A percentile compares a stretch with the other conserved stretches of the same genome.
Conservation (phyloP, 2,329 filamentous ascomycete species). For the Diaporthe amygdali region DNA sequence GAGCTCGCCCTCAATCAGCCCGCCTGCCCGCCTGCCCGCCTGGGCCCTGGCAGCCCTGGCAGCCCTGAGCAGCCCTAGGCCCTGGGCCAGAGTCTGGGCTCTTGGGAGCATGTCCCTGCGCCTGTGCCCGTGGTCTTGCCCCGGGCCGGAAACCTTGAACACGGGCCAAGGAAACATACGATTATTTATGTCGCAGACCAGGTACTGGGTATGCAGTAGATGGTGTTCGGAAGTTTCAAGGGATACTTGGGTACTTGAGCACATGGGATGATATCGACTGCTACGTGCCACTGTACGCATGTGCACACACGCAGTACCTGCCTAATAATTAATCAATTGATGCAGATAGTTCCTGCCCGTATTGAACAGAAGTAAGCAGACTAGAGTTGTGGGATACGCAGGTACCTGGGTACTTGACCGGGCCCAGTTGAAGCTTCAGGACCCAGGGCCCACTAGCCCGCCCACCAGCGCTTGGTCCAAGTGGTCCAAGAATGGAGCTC, state of each 20-base stretch:
- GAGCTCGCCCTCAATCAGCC: not conserved
- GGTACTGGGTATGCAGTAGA: not conserved
- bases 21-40: no score
- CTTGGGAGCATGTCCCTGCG: not conserved
- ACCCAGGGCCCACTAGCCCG: not conserved
- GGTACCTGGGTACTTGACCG: not conserved
- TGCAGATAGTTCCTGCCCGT: not conserved
- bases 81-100: not conserved
- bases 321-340: not conserved
- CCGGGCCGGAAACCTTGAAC: conserved; percentile 12
- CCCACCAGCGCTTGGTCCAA: conserved; percentile 4
- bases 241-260: not conserved
- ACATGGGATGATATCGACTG: no score
- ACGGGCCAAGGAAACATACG: conserved; percentile 1
- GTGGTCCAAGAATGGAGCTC: no score
- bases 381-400: no score
- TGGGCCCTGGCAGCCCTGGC: no score
- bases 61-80: not conserved
- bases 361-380: not conserved
- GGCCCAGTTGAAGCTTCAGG: not conserved
- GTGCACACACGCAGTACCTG: not conserved
- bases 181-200: not conserved
- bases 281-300: not conserved
- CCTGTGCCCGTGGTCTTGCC: not conserved
- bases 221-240: not conserved